Evolutionary conservation across 2,329 filamentous ascomycete species (phyloP).

Genomic region (Aspergillus luchuensis): DNA sequence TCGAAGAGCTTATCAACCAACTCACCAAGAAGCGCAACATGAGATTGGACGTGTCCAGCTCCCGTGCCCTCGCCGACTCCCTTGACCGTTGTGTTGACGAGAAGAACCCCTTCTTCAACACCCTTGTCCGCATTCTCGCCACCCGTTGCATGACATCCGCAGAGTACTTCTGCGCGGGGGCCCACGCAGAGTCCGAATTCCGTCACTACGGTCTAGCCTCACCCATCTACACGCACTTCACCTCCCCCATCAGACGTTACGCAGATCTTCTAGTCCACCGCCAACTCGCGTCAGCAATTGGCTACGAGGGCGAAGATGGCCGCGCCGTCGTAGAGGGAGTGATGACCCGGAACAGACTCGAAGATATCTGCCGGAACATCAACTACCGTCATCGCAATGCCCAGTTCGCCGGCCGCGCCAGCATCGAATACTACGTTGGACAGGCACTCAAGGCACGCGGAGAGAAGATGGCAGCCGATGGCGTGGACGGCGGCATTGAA

Average conservation of each 20-base stretch:
- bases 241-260: constrained; percentile 93
- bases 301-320: constrained; percentile 64
- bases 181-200: constrained; percentile 91
- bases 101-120: constrained; percentile 94
- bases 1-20: constrained; percentile 90
- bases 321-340: constrained; percentile 76
- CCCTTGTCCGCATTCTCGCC: constrained; percentile 92
- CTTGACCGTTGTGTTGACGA: constrained; percentile 81
- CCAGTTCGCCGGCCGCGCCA: constrained; percentile 89
- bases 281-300: constrained; percentile 92
- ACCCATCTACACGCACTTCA: constrained; percentile 98
- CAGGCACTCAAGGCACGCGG: constrained; percentile 82
- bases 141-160: constrained; percentile 99
- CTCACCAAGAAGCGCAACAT: constrained; percentile 82
- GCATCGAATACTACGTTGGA: constrained; percentile 96
- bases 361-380: constrained; percentile 97
- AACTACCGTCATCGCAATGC: constrained; percentile 96
- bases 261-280: constrained; percentile 94
- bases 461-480: constrained; percentile 43
- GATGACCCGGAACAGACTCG: constrained; percentile 79
- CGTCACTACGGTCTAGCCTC: constrained; percentile 94
- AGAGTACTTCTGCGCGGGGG: constrained; percentile 96
- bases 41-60: constrained; percentile 80
- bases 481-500: constrained; percentile 54
- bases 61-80: constrained; percentile 89